These are phyloP conservation scores for Gigaspora rosea DNA, from an alignment of 192 early-diverging fungal genomes.

Conservation along the genomic window DNA sequence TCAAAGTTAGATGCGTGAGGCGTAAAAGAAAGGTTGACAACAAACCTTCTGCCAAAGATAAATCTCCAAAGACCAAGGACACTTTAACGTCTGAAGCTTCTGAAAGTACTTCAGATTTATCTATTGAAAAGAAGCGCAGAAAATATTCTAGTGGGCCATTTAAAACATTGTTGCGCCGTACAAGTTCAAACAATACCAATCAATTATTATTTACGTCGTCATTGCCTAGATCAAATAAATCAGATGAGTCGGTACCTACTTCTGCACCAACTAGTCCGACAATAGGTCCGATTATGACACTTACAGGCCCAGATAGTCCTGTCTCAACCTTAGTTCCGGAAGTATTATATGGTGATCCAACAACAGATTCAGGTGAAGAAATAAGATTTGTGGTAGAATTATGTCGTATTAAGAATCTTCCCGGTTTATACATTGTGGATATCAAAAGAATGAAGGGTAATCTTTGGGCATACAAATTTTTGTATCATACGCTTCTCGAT, in stretches of 20 bases:
- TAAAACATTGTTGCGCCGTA: conserved; percentile 30
- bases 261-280: conserved; percentile 11
- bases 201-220: not conserved
- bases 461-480: conserved; percentile 77
- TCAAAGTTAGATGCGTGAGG: conserved; percentile 58
- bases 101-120: not conserved
- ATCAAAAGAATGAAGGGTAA: conserved; percentile 73
- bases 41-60: not conserved
- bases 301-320: conserved; percentile 29
- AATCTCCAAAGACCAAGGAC: not conserved
- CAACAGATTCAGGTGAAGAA: conserved; percentile 71
- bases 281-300: conserved; percentile 14
- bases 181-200: conserved; percentile 23
- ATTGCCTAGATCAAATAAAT: not conserved
- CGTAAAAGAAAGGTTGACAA: conserved; percentile 42
- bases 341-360: conserved; percentile 56
- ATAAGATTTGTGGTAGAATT: conserved; percentile 87
- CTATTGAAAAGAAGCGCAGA: conserved; percentile 20
- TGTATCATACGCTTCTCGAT: conserved; percentile 63
- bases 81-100: not conserved
- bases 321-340: conserved; percentile 28
- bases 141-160: conserved; percentile 29
- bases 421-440: conserved; percentile 73
- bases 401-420: conserved; percentile 88
- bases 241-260: not conserved